A percentile compares a stretch with the other conserved stretches of the same genome.
Conservation (phyloP, 345 rosid species). For the Moricandia moricandioides region DNA sequence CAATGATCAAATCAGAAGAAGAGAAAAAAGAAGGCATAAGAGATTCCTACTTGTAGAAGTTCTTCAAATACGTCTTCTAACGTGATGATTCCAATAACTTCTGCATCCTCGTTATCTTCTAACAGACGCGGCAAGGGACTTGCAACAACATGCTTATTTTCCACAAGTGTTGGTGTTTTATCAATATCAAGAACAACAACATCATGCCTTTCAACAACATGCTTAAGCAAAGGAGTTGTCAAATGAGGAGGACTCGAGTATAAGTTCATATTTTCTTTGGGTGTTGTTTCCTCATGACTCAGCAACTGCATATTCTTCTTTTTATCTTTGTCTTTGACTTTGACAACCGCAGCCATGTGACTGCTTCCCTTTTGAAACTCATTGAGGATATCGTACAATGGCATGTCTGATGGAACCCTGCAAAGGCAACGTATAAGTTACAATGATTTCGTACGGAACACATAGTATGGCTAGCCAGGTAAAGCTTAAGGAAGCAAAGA, state of each 20-base stretch:
- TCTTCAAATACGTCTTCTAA: conserved; percentile 88
- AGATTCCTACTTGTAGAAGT: conserved; percentile 68
- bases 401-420: conserved; percentile 88
- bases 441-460: conserved; percentile 2
- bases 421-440: conserved; percentile 21
- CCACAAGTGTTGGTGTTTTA: conserved; percentile 39
- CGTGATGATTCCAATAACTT: conserved; percentile 78
- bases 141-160: conserved; percentile 28
- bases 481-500: background rate
- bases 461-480: background rate
- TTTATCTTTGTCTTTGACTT: conserved; percentile 45
- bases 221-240: conserved; percentile 55
- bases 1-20: background rate
- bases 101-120: conserved; percentile 74
- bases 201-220: conserved; percentile 36
- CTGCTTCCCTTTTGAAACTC: conserved; percentile 92
- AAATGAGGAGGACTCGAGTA: conserved; percentile 32
- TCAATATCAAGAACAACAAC: conserved; percentile 50
- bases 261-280: conserved; percentile 34
- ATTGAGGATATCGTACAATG: conserved; percentile 77
- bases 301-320: conserved; percentile 29
- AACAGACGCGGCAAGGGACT: conserved; percentile 33
- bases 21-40: background rate
- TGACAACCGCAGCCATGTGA: conserved; percentile 88
- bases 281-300: conserved; percentile 37